Evolutionary conservation across 306 rosid genomes (phyloP).

Genomic region (Phaseolus lunatus): DNA sequence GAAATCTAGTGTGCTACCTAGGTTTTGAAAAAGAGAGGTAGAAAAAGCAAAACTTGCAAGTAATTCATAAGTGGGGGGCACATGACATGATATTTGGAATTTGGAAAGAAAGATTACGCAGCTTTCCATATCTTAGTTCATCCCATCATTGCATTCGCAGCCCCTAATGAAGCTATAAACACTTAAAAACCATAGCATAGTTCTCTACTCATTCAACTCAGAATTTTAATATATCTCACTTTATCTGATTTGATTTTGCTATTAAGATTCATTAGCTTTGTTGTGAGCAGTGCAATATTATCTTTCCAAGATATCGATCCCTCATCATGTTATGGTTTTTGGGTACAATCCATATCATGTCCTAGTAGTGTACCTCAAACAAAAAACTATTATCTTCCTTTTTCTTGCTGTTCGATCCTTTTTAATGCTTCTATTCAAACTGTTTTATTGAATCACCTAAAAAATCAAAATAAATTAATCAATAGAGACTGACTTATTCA

Average conservation of each 20-base stretch:
- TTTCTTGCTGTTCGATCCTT: neutral
- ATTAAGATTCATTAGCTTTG: neutral
- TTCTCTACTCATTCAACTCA: slow-evolving; percentile 6
- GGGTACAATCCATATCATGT: neutral
- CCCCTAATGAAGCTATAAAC: slow-evolving; percentile 1
- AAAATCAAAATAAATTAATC: neutral
- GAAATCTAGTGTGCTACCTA: neutral
- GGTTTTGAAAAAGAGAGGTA: no score
- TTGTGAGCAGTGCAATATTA: neutral
- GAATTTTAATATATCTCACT: neutral
- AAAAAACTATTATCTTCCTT: no score
- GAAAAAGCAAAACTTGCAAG: neutral
- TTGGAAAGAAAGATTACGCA: slow-evolving; percentile 50
- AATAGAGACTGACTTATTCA: no score
- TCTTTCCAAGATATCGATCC: neutral
- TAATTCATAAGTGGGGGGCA: slow-evolving; percentile 48
- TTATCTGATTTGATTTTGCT: neutral
- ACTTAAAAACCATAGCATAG: neutral
- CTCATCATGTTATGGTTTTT: neutral
- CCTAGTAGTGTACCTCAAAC: no score
- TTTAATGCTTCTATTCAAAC: neutral
- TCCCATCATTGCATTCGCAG: neutral
- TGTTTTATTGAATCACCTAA: neutral
- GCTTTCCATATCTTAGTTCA: slow-evolving; percentile 31
- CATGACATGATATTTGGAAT: slow-evolving; percentile 1